Conservation (phyloP, 441 rosid species). For the Populus hybrid region DNA sequence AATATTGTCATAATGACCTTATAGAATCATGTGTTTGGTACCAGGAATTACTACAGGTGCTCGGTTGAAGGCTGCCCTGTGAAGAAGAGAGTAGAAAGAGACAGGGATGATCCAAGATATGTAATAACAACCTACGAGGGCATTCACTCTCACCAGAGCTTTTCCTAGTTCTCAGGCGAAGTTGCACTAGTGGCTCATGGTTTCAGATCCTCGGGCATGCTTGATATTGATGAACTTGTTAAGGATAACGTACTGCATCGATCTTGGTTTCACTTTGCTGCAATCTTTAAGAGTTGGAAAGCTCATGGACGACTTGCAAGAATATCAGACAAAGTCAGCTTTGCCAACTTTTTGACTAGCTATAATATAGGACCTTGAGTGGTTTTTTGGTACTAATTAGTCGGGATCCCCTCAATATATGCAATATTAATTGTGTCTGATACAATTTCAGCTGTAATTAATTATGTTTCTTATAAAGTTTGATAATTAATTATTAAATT, state of each 20-base stretch:
- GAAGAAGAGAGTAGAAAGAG: slow-evolving; percentile 92
- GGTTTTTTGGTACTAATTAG: no score
- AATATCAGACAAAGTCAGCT: neutral
- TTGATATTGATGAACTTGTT: neutral
- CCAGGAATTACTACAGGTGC: slow-evolving; percentile 84
- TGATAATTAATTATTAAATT: no score
- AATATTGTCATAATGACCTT: neutral
- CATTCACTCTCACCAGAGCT: slow-evolving; percentile 43
- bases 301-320: neutral
- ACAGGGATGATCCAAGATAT: slow-evolving; percentile 57
- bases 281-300: neutral
- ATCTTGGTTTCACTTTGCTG: neutral
- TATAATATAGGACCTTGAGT: no score
- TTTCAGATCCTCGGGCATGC: neutral
- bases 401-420: neutral
- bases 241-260: neutral
- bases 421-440: neutral
- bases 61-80: slow-evolving; percentile 69
- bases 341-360: no score
- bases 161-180: neutral
- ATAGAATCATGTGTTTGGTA: neutral
- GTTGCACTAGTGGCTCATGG: neutral
- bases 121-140: slow-evolving; percentile 90
- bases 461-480: neutral
- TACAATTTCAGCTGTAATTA: neutral